phyloP scores from a whole-genome alignment of 164 flowering plant species.

The Annona cherimola region DNA sequence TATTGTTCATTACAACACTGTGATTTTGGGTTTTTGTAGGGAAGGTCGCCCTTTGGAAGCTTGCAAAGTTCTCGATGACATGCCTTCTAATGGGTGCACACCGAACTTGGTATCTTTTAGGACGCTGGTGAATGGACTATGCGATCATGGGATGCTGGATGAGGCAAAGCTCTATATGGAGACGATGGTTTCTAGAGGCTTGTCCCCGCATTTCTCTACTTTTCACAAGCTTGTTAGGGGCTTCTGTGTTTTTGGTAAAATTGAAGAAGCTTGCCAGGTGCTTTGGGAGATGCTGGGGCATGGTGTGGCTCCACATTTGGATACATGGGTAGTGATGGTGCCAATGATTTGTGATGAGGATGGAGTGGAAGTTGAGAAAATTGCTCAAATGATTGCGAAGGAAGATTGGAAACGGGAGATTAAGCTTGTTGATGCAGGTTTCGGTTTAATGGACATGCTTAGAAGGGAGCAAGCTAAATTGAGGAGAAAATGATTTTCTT shows the following conservation, averaged over 20 bases:
- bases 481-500: conserved; percentile 14
- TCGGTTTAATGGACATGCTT: conserved; percentile 47
- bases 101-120: conserved; percentile 80
- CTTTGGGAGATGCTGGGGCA: conserved; percentile 37
- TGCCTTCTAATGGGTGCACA: conserved; percentile 67
- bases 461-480: conserved; percentile 30
- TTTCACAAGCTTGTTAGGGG: conserved; percentile 60
- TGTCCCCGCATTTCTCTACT: conserved; percentile 68
- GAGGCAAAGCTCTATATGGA: conserved; percentile 55
- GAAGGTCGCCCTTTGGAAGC: conserved; percentile 74
- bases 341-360: conserved; percentile 53
- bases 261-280: conserved; percentile 64
- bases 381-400: conserved; percentile 33
- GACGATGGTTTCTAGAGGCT: conserved; percentile 61
- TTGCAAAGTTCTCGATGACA: conserved; percentile 72
- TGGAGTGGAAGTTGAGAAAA: conserved; percentile 12
- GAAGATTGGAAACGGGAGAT: conserved; percentile 34
- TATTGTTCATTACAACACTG: conserved; percentile 78
- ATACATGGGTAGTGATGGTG: conserved; percentile 54
- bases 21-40: conserved; percentile 72
- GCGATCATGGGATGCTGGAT: conserved; percentile 60
- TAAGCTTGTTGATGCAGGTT: conserved; percentile 54
- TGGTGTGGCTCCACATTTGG: conserved; percentile 57
- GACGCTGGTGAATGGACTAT: conserved; percentile 71
- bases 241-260: conserved; percentile 57